Conservation (phyloP, 2,329 filamentous ascomycete species). For the Trichothecium sympodiale region DNA sequence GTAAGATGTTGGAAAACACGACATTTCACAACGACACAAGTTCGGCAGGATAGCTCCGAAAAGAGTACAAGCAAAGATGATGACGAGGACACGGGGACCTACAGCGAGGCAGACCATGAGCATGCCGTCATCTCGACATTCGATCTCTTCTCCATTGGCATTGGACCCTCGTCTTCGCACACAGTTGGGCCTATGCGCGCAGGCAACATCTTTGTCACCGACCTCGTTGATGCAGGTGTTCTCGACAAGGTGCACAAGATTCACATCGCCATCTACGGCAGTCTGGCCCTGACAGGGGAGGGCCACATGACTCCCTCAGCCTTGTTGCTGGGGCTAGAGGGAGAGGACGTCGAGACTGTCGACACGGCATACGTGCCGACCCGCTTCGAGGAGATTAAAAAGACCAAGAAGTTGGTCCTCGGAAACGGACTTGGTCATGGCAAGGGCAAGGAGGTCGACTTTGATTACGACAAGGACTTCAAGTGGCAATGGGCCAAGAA, state of each 20-base stretch:
- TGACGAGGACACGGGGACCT: constrained; percentile 25
- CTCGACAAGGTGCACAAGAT: constrained; percentile 34
- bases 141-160: constrained; percentile 40
- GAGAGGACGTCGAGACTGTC: constrained; percentile 36
- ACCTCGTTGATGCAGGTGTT: constrained; percentile 32
- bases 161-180: constrained; percentile 39
- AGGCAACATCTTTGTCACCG: constrained; percentile 38
- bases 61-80: constrained; percentile 7
- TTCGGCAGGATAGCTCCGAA: too few species aligned
- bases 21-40: too few species aligned
- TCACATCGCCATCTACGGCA: constrained; percentile 36
- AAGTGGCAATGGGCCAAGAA: constrained; percentile 40
- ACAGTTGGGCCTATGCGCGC: constrained; percentile 41
- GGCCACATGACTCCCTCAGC: constrained; percentile 41
- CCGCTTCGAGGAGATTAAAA: constrained; percentile 34
- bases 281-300: constrained; percentile 37
- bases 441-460: constrained; percentile 33
- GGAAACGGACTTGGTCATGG: constrained; percentile 27
- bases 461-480: constrained; percentile 37
- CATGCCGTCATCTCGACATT: constrained; percentile 42
- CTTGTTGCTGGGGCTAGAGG: constrained; percentile 35
- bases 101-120: constrained; percentile 37
- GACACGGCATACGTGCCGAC: constrained; percentile 35
- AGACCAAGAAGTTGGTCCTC: constrained; percentile 29
- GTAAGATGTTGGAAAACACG: too few species aligned